phyloP scores from a whole-genome alignment of 495 filamentous ascomycete species.

The Penicillium malachiteum region DNA sequence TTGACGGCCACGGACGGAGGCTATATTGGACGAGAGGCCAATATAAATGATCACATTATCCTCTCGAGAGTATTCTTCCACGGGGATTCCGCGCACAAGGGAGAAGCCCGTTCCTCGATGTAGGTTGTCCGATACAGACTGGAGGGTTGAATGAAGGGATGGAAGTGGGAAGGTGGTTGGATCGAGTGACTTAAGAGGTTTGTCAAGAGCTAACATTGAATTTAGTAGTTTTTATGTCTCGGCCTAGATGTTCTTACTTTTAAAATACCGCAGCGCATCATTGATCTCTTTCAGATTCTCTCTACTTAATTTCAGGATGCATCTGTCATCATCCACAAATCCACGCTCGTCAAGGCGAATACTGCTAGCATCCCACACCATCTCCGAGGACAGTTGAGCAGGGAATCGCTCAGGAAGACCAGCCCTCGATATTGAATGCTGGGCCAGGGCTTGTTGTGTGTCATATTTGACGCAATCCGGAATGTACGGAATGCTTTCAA shows the following conservation, averaged over 20 bases:
- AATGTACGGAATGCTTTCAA: background rate
- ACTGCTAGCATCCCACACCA: background rate
- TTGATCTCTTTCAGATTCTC: background rate
- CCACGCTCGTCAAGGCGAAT: background rate
- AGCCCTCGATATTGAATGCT: background rate
- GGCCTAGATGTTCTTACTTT: background rate
- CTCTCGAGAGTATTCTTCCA: conserved; percentile 40
- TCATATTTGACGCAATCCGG: conserved; percentile 1
- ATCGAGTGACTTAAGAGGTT: too few relatives aligned
- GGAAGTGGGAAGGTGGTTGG: conserved; percentile 49
- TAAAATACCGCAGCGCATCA: background rate
- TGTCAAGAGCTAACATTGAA: too few relatives aligned
- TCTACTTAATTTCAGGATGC: background rate
- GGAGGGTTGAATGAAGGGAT: conserved; percentile 37
- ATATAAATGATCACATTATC: conserved; percentile 57
- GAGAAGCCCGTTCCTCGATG: conserved; percentile 54
- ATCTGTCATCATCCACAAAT: background rate
- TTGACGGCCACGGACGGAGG: conserved; percentile 49
- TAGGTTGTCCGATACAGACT: conserved; percentile 43
- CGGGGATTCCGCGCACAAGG: conserved; percentile 51
- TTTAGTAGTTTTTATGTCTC: too few relatives aligned
- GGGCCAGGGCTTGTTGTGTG: background rate
- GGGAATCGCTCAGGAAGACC: background rate
- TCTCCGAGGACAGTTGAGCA: background rate
- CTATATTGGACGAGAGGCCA: conserved; percentile 54